A percentile compares a stretch with the other conserved stretches of the same genome.
Conservation (phyloP, 768 basidiomycete species). For the Lanmaoa rubissima region DNA sequence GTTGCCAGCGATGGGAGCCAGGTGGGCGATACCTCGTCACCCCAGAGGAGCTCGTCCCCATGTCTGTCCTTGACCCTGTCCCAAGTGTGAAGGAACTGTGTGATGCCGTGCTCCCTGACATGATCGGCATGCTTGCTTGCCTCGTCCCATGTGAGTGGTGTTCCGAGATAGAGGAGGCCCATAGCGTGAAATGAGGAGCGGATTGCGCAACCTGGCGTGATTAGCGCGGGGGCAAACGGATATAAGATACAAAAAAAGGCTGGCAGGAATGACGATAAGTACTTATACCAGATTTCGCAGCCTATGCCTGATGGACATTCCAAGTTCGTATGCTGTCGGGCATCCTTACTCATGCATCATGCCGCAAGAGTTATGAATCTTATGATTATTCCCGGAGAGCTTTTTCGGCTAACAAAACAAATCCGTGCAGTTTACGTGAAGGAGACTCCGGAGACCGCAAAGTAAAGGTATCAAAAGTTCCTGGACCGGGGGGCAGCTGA, state of each 20-base stretch:
- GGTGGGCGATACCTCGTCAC: constrained; percentile 77
- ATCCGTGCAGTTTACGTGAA: no score
- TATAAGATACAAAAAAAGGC: no score
- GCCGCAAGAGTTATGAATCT: no score
- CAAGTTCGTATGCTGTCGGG: neutral
- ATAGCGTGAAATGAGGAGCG: constrained; percentile 41
- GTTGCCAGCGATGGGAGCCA: neutral
- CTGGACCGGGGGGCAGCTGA: no score
- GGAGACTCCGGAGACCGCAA: no score
- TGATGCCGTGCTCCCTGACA: constrained; percentile 88
- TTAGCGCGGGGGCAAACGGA: neutral
- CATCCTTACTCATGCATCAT: constrained; percentile 7
- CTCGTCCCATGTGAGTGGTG: constrained; percentile 89
- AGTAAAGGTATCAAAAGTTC: no score
- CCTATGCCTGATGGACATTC: neutral
- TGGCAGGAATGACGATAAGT: neutral
- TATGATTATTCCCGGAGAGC: no score
- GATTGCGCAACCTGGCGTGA: constrained; percentile 18
- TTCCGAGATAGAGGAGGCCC: constrained; percentile 93
- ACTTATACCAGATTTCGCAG: constrained; percentile 3
- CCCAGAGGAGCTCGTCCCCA: constrained; percentile 95
- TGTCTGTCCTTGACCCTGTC: constrained; percentile 85
- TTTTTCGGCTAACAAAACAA: no score
- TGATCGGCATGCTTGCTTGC: constrained; percentile 86
- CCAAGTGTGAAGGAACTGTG: constrained; percentile 94